phyloP scores from a whole-genome alignment of 2,329 filamentous ascomycete genomes.

The Aspergillus piperis region DNA sequence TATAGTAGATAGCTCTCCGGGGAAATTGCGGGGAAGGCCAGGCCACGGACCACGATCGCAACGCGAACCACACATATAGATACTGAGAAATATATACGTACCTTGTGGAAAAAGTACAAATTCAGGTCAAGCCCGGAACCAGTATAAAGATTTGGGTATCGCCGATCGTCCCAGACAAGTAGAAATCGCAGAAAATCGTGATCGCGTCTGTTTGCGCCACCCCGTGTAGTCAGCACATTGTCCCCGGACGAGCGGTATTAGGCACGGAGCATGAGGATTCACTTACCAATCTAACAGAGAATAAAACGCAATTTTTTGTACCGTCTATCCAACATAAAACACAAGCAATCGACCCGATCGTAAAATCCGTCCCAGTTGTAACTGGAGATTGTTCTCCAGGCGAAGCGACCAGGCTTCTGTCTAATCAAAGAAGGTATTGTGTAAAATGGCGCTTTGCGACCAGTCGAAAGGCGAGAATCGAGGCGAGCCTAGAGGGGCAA shows the following conservation, averaged over 20 bases:
- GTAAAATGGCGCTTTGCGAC: slow-evolving; percentile 21
- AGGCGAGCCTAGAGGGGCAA: slow-evolving; percentile 12
- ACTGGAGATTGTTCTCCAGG: slow-evolving; percentile 9
- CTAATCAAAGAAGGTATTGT: slow-evolving; percentile 14
- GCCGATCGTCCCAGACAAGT: slow-evolving; percentile 15
- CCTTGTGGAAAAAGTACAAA: slow-evolving; percentile 21
- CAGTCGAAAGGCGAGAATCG: slow-evolving; percentile 14
- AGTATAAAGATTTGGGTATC: slow-evolving; percentile 17
- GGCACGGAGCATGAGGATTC: background rate
- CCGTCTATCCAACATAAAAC: slow-evolving; percentile 31
- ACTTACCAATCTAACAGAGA: slow-evolving; percentile 38
- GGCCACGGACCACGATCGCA: background rate
- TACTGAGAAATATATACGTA: slow-evolving; percentile 12
- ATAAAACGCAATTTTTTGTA: slow-evolving; percentile 24
- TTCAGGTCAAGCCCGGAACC: slow-evolving; percentile 15
- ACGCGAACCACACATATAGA: background rate
- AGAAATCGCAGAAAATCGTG: slow-evolving; percentile 29
- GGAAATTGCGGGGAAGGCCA: background rate
- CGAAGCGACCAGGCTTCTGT: slow-evolving; percentile 36
- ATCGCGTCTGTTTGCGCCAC: slow-evolving; percentile 28
- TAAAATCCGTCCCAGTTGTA: slow-evolving; percentile 17
- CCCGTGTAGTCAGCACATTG: slow-evolving; percentile 14
- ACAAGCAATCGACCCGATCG: slow-evolving; percentile 28
- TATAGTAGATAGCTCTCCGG: background rate
- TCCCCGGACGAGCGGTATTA: slow-evolving; percentile 3